Percentiles rank a stretch among this genome's conserved stretches.
Conservation (phyloP, 169 alveolate species). For the Theileria parva region DNA sequence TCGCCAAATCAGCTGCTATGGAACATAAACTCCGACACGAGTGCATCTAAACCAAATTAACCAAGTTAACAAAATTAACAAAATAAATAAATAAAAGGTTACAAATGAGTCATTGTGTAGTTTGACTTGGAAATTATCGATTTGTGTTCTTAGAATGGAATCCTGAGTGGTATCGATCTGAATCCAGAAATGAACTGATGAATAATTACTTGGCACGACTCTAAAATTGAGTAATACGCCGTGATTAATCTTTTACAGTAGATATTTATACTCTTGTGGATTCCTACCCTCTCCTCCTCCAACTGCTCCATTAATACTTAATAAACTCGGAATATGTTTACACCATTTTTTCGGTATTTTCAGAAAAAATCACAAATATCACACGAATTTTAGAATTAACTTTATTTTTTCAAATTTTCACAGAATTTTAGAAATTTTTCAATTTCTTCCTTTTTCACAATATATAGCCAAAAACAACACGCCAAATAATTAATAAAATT, state of each 20-base stretch:
- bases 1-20: conserved; percentile 53
- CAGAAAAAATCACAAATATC: too few relatives aligned
- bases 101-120: conserved; percentile 60
- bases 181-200: background rate
- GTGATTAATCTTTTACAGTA: conserved; percentile 59
- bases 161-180: conserved; percentile 55
- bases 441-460: too few relatives aligned
- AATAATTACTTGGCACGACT: conserved; percentile 57
- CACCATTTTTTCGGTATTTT: too few relatives aligned
- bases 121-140: conserved; percentile 67
- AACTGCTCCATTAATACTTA: conserved; percentile 17
- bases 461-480: too few relatives aligned
- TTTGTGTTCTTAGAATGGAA: conserved; percentile 49
- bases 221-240: conserved; percentile 56
- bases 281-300: conserved; percentile 64
- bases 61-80: too few relatives aligned
- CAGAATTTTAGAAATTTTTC: too few relatives aligned
- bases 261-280: conserved; percentile 50
- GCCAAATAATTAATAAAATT: too few relatives aligned
- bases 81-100: background rate
- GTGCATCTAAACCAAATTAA: conserved; percentile 37
- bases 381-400: too few relatives aligned
- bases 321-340: too few relatives aligned
- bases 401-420: too few relatives aligned
- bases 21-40: conserved; percentile 50